Evolutionary conservation across 768 basidiomycete genomes (phyloP), one percentile per base, ranked within the genome.

Genomic region (Xerocomellus intermedius): DNA sequence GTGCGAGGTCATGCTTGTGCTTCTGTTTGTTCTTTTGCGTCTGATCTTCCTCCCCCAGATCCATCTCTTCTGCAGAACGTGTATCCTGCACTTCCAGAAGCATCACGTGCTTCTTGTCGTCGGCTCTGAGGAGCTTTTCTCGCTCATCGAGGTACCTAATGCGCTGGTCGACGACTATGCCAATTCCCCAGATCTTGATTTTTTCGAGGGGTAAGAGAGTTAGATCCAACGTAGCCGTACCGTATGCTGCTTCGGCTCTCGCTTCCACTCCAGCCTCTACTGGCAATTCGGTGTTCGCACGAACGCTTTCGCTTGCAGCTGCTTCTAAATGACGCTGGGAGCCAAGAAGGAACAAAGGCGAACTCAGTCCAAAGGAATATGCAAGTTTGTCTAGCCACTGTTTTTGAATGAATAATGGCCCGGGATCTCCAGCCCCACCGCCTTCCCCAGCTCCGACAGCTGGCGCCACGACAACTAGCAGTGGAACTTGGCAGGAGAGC

Each of bases 321-420:
- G 39, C 42, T 32, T 49, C 55, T 10, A 52, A 10, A 48, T 41
- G 56, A 22, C 50, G 60, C 19, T 44, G 46, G 30, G 68, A 59
- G 36, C 95, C 95, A 43, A 97, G 85, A n/a, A 86, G 81, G 71
- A 97, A 91, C 56, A 86, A 87, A 57, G 91, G 84, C 8, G 88
- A 89, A 17, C 85, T 85, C 19, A 94, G 73, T 0, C 82, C 80
- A 42, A 96, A 83, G 26, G 92, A 73, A 64, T 96, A 98, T 50
- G 90, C 85, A 61, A 94, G 70, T 66, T 94, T 89, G 44, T 83
- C 82, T 55, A 95, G 94, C 97, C 97, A 99, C 59, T 91, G 84
- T 19, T 90, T 78, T 66, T 98, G 88, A 3, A 98, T 82, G 44
- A 89, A 76, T 50, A 97, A 82, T 59, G 86, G 91, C 54, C 89